phyloP scores from a whole-genome alignment of 768 basidiomycete genomes.

The Rubroboletus satanas region DNA sequence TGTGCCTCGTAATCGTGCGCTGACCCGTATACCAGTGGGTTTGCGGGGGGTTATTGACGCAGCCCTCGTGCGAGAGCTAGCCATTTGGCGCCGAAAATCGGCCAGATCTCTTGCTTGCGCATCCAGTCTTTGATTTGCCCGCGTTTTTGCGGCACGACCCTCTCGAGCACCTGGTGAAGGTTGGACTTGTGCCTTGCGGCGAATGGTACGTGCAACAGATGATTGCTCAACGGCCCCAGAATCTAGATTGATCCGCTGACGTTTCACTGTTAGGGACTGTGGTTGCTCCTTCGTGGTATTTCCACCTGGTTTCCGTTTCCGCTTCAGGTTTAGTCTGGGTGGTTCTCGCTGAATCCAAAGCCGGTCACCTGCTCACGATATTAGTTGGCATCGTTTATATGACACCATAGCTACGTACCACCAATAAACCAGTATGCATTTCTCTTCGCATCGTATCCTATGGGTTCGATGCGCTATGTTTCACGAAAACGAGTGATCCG shows the following conservation, averaged over 20 bases:
- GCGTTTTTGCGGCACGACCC: constrained; percentile 63
- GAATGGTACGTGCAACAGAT: constrained; percentile 10
- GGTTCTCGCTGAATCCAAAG: constrained; percentile 81
- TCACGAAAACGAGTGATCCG: neutral
- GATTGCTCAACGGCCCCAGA: neutral
- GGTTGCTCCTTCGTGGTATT: constrained; percentile 18
- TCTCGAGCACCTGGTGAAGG: constrained; percentile 38
- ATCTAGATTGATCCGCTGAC: constrained; percentile 20
- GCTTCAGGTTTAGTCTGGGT: constrained; percentile 45
- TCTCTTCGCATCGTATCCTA: constrained; percentile 74
- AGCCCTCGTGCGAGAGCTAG: constrained; percentile 8
- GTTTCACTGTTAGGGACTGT: constrained; percentile 22
- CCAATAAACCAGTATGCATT: constrained; percentile 89
- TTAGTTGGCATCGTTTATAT: neutral
- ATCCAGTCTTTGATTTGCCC: constrained; percentile 67
- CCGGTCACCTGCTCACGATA: constrained; percentile 56
- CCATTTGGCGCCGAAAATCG: constrained; percentile 50
- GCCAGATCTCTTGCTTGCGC: constrained; percentile 67
- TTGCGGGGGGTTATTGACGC: constrained; percentile 24
- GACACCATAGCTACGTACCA: constrained; percentile 36
- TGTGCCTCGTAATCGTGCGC: constrained; percentile 58
- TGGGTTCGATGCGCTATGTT: constrained; percentile 73
- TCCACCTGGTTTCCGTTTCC: constrained; percentile 37
- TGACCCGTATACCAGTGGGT: constrained; percentile 57
- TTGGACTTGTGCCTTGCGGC: constrained; percentile 11